Evolutionary conservation across 768 basidiomycete genomes (phyloP).

Genomic region (Termitomyces sp.): DNA sequence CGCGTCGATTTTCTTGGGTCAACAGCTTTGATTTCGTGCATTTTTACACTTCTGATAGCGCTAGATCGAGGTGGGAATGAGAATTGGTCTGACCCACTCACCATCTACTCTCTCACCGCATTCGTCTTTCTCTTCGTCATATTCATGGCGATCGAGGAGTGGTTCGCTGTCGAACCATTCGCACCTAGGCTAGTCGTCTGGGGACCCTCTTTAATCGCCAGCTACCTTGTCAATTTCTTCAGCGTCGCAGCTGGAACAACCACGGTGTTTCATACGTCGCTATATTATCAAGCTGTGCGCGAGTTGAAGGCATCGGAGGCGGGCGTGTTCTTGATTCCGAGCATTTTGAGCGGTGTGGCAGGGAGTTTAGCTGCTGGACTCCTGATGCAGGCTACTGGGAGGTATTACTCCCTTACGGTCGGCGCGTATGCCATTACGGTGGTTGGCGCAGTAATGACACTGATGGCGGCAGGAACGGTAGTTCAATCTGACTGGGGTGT

Average conservation of each 20-base stretch:
- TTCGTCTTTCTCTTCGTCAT: conserved; percentile 27
- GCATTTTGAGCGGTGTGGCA: conserved; percentile 38
- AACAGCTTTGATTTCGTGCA: conserved; percentile 43
- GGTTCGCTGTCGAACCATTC: conserved; percentile 50
- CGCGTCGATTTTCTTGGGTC: conserved; percentile 65
- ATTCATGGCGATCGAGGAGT: conserved; percentile 43
- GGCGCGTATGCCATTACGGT: conserved; percentile 33
- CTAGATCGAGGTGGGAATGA: conserved; percentile 49
- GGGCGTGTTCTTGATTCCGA: conserved; percentile 46
- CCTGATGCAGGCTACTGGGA: conserved; percentile 52
- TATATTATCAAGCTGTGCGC: conserved; percentile 56
- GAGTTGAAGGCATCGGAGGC: conserved; percentile 41
- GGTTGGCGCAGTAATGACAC: conserved; percentile 32
- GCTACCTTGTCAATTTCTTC: conserved; percentile 58
- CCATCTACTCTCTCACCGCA: conserved; percentile 29
- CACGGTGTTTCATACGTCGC: conserved; percentile 45
- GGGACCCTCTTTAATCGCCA: conserved; percentile 43
- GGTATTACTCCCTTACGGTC: conserved; percentile 47
- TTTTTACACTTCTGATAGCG: conserved; percentile 52
- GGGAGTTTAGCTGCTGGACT: conserved; percentile 52
- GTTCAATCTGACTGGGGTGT: conserved; percentile 33
- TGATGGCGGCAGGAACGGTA: conserved; percentile 38
- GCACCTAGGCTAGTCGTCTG: conserved; percentile 49
- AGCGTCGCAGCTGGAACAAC: conserved; percentile 38
- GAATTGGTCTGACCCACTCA: conserved; percentile 37